A percentile compares a stretch with the other conserved stretches of the same genome.
Evolutionary conservation across 176 grass and related monocot genomes (phyloP).

Genomic region (Aegilops umbellulata): DNA sequence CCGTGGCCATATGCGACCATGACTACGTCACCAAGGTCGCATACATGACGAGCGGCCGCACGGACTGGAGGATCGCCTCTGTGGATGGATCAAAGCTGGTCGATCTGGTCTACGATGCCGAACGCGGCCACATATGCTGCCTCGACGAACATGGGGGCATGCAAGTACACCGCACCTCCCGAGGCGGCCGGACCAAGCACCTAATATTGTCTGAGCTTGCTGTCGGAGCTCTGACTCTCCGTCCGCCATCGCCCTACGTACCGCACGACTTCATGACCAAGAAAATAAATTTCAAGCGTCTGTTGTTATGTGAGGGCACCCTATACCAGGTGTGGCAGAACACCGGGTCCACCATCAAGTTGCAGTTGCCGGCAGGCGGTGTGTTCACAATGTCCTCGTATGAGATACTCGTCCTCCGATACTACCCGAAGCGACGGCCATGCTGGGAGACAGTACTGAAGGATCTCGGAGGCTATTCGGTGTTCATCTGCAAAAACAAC

Average conservation of each 20-base stretch:
- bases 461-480: neutral
- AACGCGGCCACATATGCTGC: neutral
- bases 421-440: neutral
- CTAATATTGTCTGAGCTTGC: neutral
- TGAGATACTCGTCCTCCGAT: neutral
- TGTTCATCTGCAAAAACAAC: neutral
- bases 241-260: neutral
- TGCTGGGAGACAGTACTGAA: neutral
- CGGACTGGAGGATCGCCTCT: neutral
- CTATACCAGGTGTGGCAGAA: constrained; percentile 9
- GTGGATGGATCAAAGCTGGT: neutral
- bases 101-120: neutral
- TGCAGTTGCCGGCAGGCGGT: neutral
- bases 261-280: neutral
- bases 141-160: neutral
- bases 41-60: neutral
- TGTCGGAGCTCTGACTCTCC: too few species aligned
- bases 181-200: neutral
- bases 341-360: neutral
- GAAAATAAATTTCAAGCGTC: neutral
- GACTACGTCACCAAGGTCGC: neutral
- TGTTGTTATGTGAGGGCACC: neutral
- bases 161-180: neutral
- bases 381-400: neutral
- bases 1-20: neutral